phyloP scores from a whole-genome alignment of 2,329 filamentous ascomycete genomes.

The Phaeoacremonium minimum region DNA sequence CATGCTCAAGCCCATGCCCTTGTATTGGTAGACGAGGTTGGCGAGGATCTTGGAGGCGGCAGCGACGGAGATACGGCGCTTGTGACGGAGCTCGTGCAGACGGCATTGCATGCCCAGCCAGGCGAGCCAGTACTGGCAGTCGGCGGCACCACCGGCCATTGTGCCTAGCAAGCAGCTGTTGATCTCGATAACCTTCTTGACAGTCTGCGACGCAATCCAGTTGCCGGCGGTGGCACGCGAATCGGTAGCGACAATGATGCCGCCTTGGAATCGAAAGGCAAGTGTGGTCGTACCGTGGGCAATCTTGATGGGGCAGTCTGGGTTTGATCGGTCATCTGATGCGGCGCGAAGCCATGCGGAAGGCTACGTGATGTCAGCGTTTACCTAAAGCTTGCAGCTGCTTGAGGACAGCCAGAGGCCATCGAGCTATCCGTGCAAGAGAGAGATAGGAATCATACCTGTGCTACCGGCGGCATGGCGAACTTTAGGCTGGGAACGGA shows the following conservation, averaged over 20 bases:
- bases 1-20: conserved; percentile 98
- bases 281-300: conserved; percentile 98
- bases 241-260: conserved; percentile 97
- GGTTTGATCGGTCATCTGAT: conserved; percentile 96
- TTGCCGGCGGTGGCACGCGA: conserved; percentile 95
- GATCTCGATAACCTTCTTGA: conserved; percentile 99
- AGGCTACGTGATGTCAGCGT: too few relatives aligned
- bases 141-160: conserved; percentile 97
- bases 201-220: conserved; percentile 99
- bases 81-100: conserved; percentile 97
- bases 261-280: conserved; percentile 95
- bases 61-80: conserved; percentile 95
- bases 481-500: conserved; percentile 80
- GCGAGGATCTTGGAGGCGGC: conserved; percentile 97
- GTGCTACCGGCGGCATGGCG: conserved; percentile 86
- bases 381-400: too few relatives aligned
- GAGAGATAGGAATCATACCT: conserved; percentile 52
- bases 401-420: too few relatives aligned
- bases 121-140: conserved; percentile 99
- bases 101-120: conserved; percentile 99
- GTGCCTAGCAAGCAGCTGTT: conserved; percentile 91
- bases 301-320: conserved; percentile 97
- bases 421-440: too few relatives aligned
- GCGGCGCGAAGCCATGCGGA: conserved; percentile 93
- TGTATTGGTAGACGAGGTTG: conserved; percentile 97